Evolutionary conservation across 2,329 filamentous ascomycete species (phyloP), one percentile per base, ranked within the genome.

Genomic region (Sarocladiaceae sp.): DNA sequence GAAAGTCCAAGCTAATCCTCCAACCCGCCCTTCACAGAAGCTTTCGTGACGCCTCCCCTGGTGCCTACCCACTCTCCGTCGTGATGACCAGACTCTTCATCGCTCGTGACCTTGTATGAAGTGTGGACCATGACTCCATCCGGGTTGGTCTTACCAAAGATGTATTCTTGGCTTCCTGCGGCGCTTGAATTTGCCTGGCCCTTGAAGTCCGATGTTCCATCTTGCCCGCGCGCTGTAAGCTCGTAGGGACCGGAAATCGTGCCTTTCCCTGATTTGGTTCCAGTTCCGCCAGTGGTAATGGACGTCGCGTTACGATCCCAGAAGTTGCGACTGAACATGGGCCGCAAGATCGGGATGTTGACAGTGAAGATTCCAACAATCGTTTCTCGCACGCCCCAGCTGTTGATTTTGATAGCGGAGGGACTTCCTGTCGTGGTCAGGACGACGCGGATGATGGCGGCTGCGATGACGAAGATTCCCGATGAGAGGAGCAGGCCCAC

Each of bases 401-500:
- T 33, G 47, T 55, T 59, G 26, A 58, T 48, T 0, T 52, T 55
- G 1, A 54, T 47, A 1, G 53, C 54, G 1, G 52, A 56, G 10
- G 52, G 48, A 5, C 51, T 53, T 3, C 52, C 47, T 4, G 54
- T 50, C 1, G 58, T 34, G 0, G 52, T 56, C 0, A 58, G 27
- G 10, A 55, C 47, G 3, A 51, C 48, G 0, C 53, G 48, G 9
- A 48, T 58, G 12, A 59, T 51, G 0, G 56, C 55, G 3, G 55
- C 55, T 1, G 52, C 42, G 2, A 59, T 59, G 1, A 59, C 55
- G 39, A 59, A 59, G 6, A 52, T 43, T 2, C 55, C 54, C 0
- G 51, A 58, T 0, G 51, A 59, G 5, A 57, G 49, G 5, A 58
- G 54, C 0, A 59, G 45, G 2, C 53, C 51, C 2, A 55, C 54